These are phyloP conservation scores for Rubia yunnanensis DNA, from an alignment of 257 asterid genomes.

Conservation along the genomic window DNA sequence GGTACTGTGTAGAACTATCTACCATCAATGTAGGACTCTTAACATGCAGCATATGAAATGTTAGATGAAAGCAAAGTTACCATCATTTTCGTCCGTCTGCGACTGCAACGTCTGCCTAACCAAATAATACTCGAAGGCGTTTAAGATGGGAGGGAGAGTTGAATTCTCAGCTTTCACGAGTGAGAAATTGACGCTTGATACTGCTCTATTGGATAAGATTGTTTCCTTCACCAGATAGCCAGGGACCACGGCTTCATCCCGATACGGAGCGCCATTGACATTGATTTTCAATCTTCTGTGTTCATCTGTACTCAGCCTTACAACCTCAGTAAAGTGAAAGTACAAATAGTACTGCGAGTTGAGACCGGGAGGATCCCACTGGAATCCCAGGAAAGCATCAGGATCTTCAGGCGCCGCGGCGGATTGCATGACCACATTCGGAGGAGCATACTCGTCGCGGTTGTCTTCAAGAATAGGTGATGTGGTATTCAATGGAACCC, in stretches of 20 bases:
- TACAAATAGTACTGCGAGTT: conserved; percentile 6
- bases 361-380: no score
- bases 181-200: not conserved
- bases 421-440: conserved; percentile 14
- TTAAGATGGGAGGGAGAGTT: no score
- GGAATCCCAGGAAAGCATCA: no score
- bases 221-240: not conserved
- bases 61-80: no score
- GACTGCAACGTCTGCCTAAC: no score
- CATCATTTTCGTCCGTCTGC: no score
- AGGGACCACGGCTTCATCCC: not conserved
- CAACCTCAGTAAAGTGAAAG: conserved; percentile 27
- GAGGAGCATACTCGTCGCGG: not conserved
- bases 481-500: not conserved
- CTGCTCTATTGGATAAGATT: not conserved
- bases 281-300: conserved; percentile 14
- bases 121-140: no score
- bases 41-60: no score
- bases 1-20: no score
- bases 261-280: not conserved
- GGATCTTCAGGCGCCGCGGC: conserved; percentile 16
- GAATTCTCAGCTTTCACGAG: no score
- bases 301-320: conserved; percentile 3
- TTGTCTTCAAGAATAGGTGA: no score
- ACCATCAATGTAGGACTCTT: no score